Base-by-base conservation (phyloP, 2,329 filamentous ascomycete species). In the Arthrobotrys sphaeroides region DNA sequence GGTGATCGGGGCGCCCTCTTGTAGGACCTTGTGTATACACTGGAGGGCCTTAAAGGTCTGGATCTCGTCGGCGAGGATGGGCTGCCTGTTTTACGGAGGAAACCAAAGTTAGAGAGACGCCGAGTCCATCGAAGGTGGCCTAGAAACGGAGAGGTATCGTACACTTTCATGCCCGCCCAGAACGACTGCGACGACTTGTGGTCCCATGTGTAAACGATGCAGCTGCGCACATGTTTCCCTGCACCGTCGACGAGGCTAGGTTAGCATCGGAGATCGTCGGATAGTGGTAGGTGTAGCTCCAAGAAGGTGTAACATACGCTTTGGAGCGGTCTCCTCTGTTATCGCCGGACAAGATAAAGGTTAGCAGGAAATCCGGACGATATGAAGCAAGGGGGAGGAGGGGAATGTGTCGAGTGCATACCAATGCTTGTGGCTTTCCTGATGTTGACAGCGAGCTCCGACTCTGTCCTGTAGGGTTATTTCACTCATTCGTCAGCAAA, bases 11-110 rank as follows among this genome's bases (percentile, higher is more conserved):
- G 99, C 95, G 13, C 95, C 95, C 83, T 99, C 95, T 82, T 99
- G 95, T 16, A 99, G 87, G 62, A 99, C 94, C 83, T 98, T 97
- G 85, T 99, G 95, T 78, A 98, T 89, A 20, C 93, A 98, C 81
- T 98, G 97, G 76, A 99, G 88, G 53, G 95, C 94, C 83, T 99
- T 99, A 87, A 98, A 99, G 2, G 95, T 98, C 85, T 99, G 95
- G 40, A 99, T 90, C 85, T 99, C 95, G 82, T 99, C 95, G 83
- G 95, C 94, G 78, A 98, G 88, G 81, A 99, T 93, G n/a, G 95
- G 95, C 85, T 98, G 94, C 81, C 92, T 96, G 79, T 42, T 77
- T n/a, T 22, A 20, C 20, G 66, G 67, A 49, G 24, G 9, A 31
- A 26, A 18, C 31, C 16, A 42, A 40, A 45, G 47, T 57, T 13